These are phyloP conservation scores for Colletotrichum sp. DNA, from an alignment of 2,329 filamentous ascomycete species.

Conservation along the genomic window DNA sequence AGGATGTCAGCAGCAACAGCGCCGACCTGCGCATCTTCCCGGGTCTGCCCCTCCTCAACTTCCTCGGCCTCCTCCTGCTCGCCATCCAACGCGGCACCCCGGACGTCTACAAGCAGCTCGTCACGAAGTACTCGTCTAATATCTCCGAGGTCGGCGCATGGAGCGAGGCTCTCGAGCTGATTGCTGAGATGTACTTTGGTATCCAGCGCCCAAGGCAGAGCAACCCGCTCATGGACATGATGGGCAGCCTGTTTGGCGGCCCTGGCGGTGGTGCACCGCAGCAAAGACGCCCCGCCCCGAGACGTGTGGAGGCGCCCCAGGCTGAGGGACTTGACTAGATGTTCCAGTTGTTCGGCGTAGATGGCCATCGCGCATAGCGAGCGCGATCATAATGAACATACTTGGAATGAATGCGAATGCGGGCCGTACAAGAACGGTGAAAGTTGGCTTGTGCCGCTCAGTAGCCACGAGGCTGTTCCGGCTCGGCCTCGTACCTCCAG, in stretches of 20 bases:
- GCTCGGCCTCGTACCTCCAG: conserved; percentile 87
- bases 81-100: conserved; percentile 78
- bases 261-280: conserved; percentile 53
- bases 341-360: background rate
- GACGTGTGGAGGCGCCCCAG: conserved; percentile 53
- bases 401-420: conserved; percentile 5
- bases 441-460: conserved; percentile 25
- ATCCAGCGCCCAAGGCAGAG: conserved; percentile 88
- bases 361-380: background rate
- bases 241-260: conserved; percentile 92
- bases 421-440: conserved; percentile 15
- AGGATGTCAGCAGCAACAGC: conserved; percentile 78
- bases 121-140: conserved; percentile 79
- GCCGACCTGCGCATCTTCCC: conserved; percentile 85
- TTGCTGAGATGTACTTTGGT: conserved; percentile 96
- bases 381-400: background rate
- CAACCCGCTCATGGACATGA: conserved; percentile 97
- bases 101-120: conserved; percentile 84
- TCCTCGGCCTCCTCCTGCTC: conserved; percentile 83
- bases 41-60: conserved; percentile 92
- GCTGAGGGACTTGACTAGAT: conserved; percentile 65
- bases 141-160: conserved; percentile 80
- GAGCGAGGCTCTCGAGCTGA: conserved; percentile 82
- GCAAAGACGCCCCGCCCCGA: conserved; percentile 47
- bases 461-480: conserved; percentile 47